Conservation (phyloP, 345 rosid genomes). For the Hibiscus syriacus region DNA sequence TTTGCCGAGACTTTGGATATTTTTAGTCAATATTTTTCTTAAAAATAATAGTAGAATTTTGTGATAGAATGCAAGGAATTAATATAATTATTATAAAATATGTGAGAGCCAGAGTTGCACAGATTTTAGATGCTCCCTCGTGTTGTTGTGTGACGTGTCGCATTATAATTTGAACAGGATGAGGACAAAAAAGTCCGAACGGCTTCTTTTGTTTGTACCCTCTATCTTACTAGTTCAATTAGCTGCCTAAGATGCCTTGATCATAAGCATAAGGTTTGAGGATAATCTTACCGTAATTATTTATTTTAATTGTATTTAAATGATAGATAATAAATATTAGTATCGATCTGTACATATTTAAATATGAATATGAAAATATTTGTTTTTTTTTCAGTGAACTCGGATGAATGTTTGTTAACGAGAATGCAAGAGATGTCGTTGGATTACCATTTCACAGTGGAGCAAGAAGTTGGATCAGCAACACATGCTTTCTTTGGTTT, state of each 20-base stretch:
- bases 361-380: no score
- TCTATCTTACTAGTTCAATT: background rate
- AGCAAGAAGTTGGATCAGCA: slow-evolving; percentile 98
- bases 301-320: no score
- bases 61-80: background rate
- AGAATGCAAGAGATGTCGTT: slow-evolving; percentile 99
- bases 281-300: background rate
- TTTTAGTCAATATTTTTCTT: no score
- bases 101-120: background rate
- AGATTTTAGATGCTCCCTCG: background rate
- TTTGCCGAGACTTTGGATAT: slow-evolving; percentile 51
- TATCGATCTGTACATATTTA: background rate
- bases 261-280: background rate
- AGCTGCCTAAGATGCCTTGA: background rate
- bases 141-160: slow-evolving; percentile 17
- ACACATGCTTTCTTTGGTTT: slow-evolving; percentile 99
- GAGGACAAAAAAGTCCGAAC: slow-evolving; percentile 3
- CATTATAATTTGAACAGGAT: slow-evolving; percentile 8
- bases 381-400: slow-evolving; percentile 74
- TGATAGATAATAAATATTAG: no score
- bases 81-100: background rate
- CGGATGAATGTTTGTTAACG: slow-evolving; percentile 87
- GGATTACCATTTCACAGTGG: slow-evolving; percentile 96
- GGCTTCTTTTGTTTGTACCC: background rate
- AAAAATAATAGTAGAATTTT: background rate